Base-by-base conservation (phyloP, 2,329 filamentous ascomycete species). In the Botryotinia narcissicola region DNA sequence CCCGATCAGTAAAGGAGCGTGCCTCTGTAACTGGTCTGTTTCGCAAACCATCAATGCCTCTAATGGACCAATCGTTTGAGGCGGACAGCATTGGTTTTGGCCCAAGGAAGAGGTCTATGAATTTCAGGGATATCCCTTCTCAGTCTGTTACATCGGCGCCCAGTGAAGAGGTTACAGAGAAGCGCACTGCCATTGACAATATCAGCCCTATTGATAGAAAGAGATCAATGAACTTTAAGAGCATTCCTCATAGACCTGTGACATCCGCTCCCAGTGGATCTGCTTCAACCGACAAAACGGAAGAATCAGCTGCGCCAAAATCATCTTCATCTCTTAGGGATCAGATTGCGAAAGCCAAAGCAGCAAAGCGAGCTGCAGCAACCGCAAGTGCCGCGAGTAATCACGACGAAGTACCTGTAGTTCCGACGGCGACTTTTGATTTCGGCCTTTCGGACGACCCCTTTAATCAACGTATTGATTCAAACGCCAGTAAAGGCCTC, bases 321-420 rank as follows among this genome's bases (percentile, higher is more conserved):
- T 94, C 94, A 0, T 98, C 95, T 0, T 85, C 88, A 25, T 91
- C 94, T 0, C 84, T 99, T 22, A 90, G 96, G 48, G 94, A 98
- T 70, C 95, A 96, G 71, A 98, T 98, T 75, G 94, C 95, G 54
- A 95, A 95, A 78, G 95, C 96, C 0, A 97, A 95, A 80, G 94
- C 94, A 3, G 93, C 94, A 3, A 92, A 89, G 73, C 88, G 90
- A 75, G 90, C 88, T 18, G 79, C 78, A 54, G 80, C 82, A 48
- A 83, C 80, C 62, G 82, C 82, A 12, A 74, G 78, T 8, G 73
- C 76, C 42, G 63, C 75, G 2, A 72, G 71, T 2, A 72, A 75
- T 32, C 71, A 77, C 9, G 76, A 80, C 6, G 81, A 84, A 37
- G 75, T 82, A 0, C 81, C 85, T 0, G 82, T 87, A 1, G 78